Conservation (phyloP, 192 early-diverging fungal species). For the Backusella psychrophila region DNA sequence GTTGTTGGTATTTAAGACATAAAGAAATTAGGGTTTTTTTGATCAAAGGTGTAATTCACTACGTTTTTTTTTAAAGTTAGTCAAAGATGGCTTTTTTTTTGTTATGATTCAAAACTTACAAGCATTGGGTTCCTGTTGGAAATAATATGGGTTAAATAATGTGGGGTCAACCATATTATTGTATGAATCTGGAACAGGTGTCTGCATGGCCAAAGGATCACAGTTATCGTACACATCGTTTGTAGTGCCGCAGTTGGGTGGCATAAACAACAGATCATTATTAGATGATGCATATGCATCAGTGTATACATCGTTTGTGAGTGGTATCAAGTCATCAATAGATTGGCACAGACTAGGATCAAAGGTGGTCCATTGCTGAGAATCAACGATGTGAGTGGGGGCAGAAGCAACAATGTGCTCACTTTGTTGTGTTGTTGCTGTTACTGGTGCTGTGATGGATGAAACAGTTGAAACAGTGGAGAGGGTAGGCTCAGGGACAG, state of each 20-base stretch:
- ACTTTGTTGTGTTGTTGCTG: neutral
- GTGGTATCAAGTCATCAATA: neutral
- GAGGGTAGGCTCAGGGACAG: neutral
- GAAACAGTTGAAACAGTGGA: neutral
- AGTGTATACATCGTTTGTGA: neutral
- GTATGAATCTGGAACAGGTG: neutral
- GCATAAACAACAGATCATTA: neutral
- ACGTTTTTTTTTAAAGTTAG: neutral
- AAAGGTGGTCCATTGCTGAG: neutral
- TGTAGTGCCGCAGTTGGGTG: neutral
- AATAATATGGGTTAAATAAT: slow-evolving; percentile 1
- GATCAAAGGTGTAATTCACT: neutral
- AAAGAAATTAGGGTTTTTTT: neutral
- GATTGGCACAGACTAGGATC: neutral
- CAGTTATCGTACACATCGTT: slow-evolving; percentile 10
- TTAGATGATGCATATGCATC: slow-evolving; percentile 3
- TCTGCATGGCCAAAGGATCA: neutral
- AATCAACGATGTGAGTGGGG: neutral
- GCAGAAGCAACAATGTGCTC: neutral
- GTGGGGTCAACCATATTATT: slow-evolving; percentile 1
- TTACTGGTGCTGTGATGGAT: neutral
- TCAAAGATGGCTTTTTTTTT: neutral
- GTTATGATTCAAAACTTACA: neutral
- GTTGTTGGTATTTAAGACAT: neutral
- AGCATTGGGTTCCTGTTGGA: neutral